These are phyloP conservation scores for Penicillium cinerascens DNA, from an alignment of 495 filamentous ascomycete genomes.

Conservation along the genomic window DNA sequence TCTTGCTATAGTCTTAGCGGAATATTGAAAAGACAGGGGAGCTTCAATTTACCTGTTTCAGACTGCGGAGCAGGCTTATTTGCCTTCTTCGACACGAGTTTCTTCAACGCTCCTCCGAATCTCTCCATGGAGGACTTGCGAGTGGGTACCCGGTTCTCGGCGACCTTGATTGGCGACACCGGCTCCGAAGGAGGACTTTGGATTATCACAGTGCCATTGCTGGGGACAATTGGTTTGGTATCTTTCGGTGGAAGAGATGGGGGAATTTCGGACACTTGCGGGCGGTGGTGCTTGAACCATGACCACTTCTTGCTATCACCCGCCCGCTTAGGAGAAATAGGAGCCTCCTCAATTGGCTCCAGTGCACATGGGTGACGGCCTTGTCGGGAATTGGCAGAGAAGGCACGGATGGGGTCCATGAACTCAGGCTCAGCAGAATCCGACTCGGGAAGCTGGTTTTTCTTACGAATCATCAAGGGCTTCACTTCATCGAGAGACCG, in stretches of 20 bases:
- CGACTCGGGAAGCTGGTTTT: conserved; percentile 19
- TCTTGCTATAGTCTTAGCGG: conserved; percentile 3
- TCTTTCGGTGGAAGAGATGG: conserved; percentile 16
- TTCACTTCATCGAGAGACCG: conserved; percentile 37
- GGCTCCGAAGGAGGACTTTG: conserved; percentile 13
- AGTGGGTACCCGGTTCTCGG: not conserved
- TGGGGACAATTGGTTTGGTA: conserved; percentile 20
- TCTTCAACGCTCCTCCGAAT: conserved; percentile 28
- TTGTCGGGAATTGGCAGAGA: conserved; percentile 20
- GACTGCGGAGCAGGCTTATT: conserved; percentile 17
- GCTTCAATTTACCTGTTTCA: conserved; percentile 21
- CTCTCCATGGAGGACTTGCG: conserved; percentile 28
- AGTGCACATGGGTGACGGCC: conserved; percentile 18
- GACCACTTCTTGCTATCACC: conserved; percentile 53
- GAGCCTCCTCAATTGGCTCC: conserved; percentile 32
- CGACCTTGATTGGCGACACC: not conserved
- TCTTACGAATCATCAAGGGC: conserved; percentile 57
- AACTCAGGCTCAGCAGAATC: not conserved
- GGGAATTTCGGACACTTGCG: conserved; percentile 37
- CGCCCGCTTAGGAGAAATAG: conserved; percentile 25
- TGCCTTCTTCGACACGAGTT: conserved; percentile 32
- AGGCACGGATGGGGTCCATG: not conserved
- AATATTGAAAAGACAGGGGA: not conserved
- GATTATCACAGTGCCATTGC: conserved; percentile 25
- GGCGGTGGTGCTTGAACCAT: conserved; percentile 62